Evolutionary conservation across 257 asterid species (phyloP).

Genomic region (Marsdenia floribunda): DNA sequence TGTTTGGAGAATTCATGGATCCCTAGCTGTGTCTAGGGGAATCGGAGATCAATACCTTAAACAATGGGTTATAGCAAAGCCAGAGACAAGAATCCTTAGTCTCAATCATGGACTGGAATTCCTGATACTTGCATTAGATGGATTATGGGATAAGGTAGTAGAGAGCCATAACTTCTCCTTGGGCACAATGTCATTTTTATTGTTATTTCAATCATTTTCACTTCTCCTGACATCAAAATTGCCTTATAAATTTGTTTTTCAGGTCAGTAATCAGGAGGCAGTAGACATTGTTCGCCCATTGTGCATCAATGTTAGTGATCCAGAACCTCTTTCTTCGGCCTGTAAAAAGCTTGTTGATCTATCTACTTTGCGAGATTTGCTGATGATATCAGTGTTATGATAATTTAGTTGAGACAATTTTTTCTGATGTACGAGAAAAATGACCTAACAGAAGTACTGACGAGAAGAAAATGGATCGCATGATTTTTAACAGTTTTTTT

Average conservation of each 20-base stretch:
- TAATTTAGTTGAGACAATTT: slow-evolving; percentile 41
- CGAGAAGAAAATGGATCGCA: not conserved
- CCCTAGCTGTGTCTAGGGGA: slow-evolving; percentile 78
- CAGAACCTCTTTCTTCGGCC: slow-evolving; percentile 45
- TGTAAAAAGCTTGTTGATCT: slow-evolving; percentile 68
- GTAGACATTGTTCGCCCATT: slow-evolving; percentile 49
- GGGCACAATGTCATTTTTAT: not conserved
- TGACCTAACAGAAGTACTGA: slow-evolving; percentile 3
- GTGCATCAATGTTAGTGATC: slow-evolving; percentile 33
- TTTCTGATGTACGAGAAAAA: not conserved
- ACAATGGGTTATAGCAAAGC: slow-evolving; percentile 80
- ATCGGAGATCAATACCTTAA: slow-evolving; percentile 84
- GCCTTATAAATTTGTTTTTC: slow-evolving; percentile 3
- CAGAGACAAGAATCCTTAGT: slow-evolving; percentile 48
- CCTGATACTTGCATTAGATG: slow-evolving; percentile 85
- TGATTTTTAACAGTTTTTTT: not conserved
- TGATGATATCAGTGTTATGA: slow-evolving; percentile 73
- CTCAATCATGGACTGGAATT: slow-evolving; percentile 65
- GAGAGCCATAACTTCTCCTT: not conserved
- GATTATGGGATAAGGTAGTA: slow-evolving; percentile 82
- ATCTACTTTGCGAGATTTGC: slow-evolving; percentile 59
- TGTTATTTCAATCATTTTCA: not conserved
- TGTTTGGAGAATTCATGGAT: slow-evolving; percentile 73
- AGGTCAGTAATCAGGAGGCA: slow-evolving; percentile 89
- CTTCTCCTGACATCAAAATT: not conserved